Evolutionary conservation across 2,329 filamentous ascomycete genomes (phyloP).

Genomic region (Chaetomium strumarium): DNA sequence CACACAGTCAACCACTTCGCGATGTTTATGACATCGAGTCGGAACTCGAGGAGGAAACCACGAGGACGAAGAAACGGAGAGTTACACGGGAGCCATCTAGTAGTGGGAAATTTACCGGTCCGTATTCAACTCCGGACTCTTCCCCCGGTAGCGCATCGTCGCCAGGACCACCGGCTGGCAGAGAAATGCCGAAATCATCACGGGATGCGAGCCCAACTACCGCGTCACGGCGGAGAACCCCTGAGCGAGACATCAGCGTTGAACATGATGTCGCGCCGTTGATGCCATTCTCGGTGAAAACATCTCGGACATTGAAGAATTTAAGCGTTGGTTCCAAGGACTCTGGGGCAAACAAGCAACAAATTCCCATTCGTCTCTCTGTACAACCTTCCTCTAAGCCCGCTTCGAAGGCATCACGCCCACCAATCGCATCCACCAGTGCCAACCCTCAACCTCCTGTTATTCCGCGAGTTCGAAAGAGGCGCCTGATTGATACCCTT

Average conservation of each 20-base stretch:
- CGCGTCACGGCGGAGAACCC: slow-evolving; percentile 13
- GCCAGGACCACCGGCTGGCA: slow-evolving; percentile 3
- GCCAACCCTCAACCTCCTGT: not conserved
- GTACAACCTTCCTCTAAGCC: slow-evolving; percentile 6
- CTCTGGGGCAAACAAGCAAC: slow-evolving; percentile 10
- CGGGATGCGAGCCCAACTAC: slow-evolving; percentile 3
- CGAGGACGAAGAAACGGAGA: slow-evolving; percentile 22
- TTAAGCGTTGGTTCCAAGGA: slow-evolving; percentile 19
- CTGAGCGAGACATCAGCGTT: slow-evolving; percentile 19
- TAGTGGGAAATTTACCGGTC: slow-evolving; percentile 12
- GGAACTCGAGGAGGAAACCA: slow-evolving; percentile 16
- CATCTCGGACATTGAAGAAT: slow-evolving; percentile 21
- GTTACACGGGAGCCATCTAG: slow-evolving; percentile 19
- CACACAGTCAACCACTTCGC: slow-evolving; percentile 21
- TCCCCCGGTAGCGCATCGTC: slow-evolving; percentile 18
- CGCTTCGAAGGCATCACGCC: slow-evolving; percentile 7
- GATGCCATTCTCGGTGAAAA: slow-evolving; percentile 23
- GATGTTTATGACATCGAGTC: slow-evolving; percentile 15
- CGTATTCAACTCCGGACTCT: slow-evolving; percentile 25
- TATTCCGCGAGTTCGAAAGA: slow-evolving; percentile 16
- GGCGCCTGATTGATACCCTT: slow-evolving; percentile 39
- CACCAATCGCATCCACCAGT: not conserved
- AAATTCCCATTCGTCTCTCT: slow-evolving; percentile 26
- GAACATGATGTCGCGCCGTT: slow-evolving; percentile 9
- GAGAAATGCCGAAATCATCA: slow-evolving; percentile 11